Conservation (phyloP, 2,329 filamentous ascomycete genomes). For the Colletotrichum lini region DNA sequence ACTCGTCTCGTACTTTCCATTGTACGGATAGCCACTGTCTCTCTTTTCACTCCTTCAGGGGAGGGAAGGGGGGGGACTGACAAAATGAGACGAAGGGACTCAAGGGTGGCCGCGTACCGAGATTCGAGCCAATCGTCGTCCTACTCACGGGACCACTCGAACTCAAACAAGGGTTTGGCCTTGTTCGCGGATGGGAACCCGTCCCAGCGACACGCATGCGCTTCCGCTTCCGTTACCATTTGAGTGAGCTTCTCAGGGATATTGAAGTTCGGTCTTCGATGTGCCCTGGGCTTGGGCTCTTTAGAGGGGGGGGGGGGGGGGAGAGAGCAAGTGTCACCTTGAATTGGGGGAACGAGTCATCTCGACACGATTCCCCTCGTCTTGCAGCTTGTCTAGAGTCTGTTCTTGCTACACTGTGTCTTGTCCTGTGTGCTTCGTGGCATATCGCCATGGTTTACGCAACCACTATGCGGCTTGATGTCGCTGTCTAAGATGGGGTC, state of each 20-base stretch:
- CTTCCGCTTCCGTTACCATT: slow-evolving; percentile 27
- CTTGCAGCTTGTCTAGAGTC: background rate
- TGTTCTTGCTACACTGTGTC: background rate
- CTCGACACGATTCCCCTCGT: background rate
- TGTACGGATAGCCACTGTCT: slow-evolving; percentile 7
- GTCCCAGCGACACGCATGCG: slow-evolving; percentile 37
- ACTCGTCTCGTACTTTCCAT: background rate
- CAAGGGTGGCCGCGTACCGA: slow-evolving; percentile 32
- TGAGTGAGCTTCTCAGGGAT: slow-evolving; percentile 30
- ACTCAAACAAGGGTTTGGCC: slow-evolving; percentile 29
- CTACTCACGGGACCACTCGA: slow-evolving; percentile 15
- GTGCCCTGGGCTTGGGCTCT: slow-evolving; percentile 7
- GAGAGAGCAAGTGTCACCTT: no score
- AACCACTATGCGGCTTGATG: slow-evolving; percentile 2
- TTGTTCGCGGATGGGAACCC: slow-evolving; percentile 22
- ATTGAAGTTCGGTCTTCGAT: slow-evolving; percentile 3
- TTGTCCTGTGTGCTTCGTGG: slow-evolving; percentile 4
- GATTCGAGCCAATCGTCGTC: slow-evolving; percentile 31
- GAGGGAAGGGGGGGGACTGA: background rate
- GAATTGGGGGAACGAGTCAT: no score
- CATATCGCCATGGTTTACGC: background rate
- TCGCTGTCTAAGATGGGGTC: background rate
- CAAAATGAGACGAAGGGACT: slow-evolving; percentile 38
- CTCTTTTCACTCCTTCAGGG: background rate
- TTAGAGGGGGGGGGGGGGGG: no score